Percentiles rank a stretch among this genome's conserved stretches.
Evolutionary conservation across 2,329 filamentous ascomycete genomes (phyloP).

Genomic region (Periconia sp.): DNA sequence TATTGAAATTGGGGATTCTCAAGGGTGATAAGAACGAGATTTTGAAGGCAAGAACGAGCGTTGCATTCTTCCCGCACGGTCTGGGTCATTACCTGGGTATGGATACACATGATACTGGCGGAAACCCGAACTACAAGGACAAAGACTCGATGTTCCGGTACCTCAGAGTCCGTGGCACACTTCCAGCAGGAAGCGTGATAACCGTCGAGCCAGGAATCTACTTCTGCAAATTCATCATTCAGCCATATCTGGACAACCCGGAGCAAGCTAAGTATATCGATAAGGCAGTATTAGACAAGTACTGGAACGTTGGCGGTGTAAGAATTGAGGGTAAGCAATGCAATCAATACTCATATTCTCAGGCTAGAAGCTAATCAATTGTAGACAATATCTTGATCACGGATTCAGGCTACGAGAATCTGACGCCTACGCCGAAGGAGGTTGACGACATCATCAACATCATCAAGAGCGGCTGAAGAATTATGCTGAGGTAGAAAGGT

Average conservation of each 20-base stretch:
- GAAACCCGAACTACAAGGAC: constrained; percentile 64
- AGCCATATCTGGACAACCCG: constrained; percentile 69
- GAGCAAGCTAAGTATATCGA: constrained; percentile 70
- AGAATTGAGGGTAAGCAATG: constrained; percentile 72
- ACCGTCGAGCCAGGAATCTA: constrained; percentile 94
- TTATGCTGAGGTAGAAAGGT: no score
- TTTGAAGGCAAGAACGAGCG: constrained; percentile 52
- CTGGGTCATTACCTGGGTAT: constrained; percentile 59
- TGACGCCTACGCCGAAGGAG: constrained; percentile 81
- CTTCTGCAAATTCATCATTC: constrained; percentile 75
- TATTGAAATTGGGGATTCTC: constrained; percentile 77
- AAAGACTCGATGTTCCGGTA: constrained; percentile 86
- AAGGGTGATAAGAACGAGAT: constrained; percentile 60
- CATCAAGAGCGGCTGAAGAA: constrained; percentile 48
- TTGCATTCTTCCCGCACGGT: constrained; percentile 59
- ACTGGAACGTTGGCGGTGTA: constrained; percentile 83
- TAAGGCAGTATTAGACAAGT: constrained; percentile 67
- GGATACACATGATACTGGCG: constrained; percentile 59
- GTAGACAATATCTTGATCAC: constrained; percentile 82
- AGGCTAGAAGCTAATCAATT: neutral
- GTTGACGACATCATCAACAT: constrained; percentile 70
- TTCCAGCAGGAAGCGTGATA: constrained; percentile 82
- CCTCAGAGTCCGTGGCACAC: constrained; percentile 74
- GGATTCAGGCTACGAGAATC: constrained; percentile 77
- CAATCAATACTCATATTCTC: constrained; percentile 3